Evolutionary conservation across 2,329 filamentous ascomycete genomes (phyloP).

Genomic region (Apiospora koreana): DNA sequence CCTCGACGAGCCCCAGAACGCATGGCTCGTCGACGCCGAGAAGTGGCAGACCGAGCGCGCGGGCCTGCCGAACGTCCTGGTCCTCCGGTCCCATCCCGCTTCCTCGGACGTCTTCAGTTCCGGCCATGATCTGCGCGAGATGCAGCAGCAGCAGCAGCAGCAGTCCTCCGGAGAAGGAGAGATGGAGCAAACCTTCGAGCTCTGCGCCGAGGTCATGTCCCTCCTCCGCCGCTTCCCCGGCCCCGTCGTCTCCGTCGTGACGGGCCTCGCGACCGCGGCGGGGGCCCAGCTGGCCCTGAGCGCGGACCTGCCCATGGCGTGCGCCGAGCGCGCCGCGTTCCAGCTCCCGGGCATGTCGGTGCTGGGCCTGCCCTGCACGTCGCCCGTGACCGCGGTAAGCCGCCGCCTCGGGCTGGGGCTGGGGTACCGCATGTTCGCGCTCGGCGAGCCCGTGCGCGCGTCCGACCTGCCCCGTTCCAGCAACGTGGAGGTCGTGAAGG

Average conservation of each 20-base stretch:
- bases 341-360: conserved; percentile 29
- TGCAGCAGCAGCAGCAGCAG: conserved; percentile 20
- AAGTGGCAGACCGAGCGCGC: conserved; percentile 26
- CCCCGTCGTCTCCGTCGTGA: conserved; percentile 31
- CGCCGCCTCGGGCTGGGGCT: conserved; percentile 25
- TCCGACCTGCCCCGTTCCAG: conserved; percentile 20
- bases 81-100: conserved; percentile 27
- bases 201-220: conserved; percentile 34
- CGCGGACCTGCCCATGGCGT: conserved; percentile 30
- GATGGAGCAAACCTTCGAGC: conserved; percentile 24
- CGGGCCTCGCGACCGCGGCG: conserved; percentile 33
- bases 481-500: conserved; percentile 27
- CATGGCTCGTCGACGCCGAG: conserved; percentile 29
- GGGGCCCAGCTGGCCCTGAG: conserved; percentile 36
- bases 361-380: conserved; percentile 35
- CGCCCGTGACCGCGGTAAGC: conserved; percentile 29
- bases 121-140: conserved; percentile 33
- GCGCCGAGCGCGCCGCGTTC: conserved; percentile 22
- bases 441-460: conserved; percentile 28
- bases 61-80: conserved; percentile 31
- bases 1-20: conserved; percentile 20
- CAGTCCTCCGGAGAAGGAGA: conserved; percentile 16
- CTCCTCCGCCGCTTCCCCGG: conserved; percentile 34
- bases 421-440: conserved; percentile 32
- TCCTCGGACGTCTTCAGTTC: conserved; percentile 30